A percentile compares a stretch with the other conserved stretches of the same genome.
These are phyloP conservation scores for Moricandia moricandioides DNA, from an alignment of 345 rosid genomes.

Conservation along the genomic window DNA sequence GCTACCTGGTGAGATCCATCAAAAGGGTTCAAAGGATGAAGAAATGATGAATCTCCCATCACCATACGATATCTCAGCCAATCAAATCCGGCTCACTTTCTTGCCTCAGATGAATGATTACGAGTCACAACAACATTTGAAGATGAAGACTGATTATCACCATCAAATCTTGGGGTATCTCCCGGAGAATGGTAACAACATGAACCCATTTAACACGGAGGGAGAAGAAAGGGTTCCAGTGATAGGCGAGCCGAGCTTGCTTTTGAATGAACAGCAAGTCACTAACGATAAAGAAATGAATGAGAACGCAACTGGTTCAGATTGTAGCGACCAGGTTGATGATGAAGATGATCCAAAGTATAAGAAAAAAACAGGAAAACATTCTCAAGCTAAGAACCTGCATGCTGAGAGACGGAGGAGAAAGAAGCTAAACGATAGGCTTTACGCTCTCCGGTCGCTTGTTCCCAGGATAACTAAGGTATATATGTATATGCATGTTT, in stretches of 20 bases:
- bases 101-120: slow-evolving; percentile 48
- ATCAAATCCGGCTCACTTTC: slow-evolving; percentile 44
- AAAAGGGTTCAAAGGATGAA: slow-evolving; percentile 34
- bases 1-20: slow-evolving; percentile 20
- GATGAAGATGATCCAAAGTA: slow-evolving; percentile 61
- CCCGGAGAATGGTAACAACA: slow-evolving; percentile 29
- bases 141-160: slow-evolving; percentile 37
- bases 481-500: background rate
- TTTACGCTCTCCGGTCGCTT: slow-evolving; percentile 69
- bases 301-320: slow-evolving; percentile 62
- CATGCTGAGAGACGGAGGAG: slow-evolving; percentile 86
- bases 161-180: slow-evolving; percentile 32
- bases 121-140: slow-evolving; percentile 33
- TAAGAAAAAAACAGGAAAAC: slow-evolving; percentile 50
- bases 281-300: slow-evolving; percentile 44
- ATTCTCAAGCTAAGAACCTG: slow-evolving; percentile 70
- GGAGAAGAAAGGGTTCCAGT: slow-evolving; percentile 40
- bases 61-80: slow-evolving; percentile 43
- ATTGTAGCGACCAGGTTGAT: slow-evolving; percentile 74
- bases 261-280: slow-evolving; percentile 36
- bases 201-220: slow-evolving; percentile 33
- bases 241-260: slow-evolving; percentile 42
- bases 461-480: slow-evolving; percentile 88
- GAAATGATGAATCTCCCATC: slow-evolving; percentile 39
- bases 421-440: slow-evolving; percentile 88